Evolutionary conservation across 2,329 filamentous ascomycete species (phyloP).

Genomic region (Phyllosticta ampelicida): DNA sequence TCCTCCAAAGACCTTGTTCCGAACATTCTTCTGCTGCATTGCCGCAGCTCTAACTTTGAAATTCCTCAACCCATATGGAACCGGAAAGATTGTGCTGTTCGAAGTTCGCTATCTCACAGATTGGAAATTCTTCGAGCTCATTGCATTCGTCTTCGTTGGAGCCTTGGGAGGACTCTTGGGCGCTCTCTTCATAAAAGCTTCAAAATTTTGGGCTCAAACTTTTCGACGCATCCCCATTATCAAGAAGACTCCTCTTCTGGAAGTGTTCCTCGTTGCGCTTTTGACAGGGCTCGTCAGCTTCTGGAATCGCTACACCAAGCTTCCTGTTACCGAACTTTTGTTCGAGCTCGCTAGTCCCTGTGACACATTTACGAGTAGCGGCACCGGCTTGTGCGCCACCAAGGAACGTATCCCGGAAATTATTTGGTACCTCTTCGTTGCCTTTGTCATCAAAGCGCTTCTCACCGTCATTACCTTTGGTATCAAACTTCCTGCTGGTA

Average conservation of each 20-base stretch:
- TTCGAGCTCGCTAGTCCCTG: conserved; percentile 88
- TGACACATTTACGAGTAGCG: conserved; percentile 52
- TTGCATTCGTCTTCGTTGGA: conserved; percentile 75
- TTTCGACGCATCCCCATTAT: conserved; percentile 74
- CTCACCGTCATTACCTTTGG: conserved; percentile 88
- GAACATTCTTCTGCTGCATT: conserved; percentile 98
- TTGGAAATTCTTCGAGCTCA: conserved; percentile 89
- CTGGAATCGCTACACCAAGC: conserved; percentile 84
- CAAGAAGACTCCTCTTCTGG: conserved; percentile 73
- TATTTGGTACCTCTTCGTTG: conserved; percentile 58
- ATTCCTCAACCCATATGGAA: conserved; percentile 92
- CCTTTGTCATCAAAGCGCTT: conserved; percentile 81
- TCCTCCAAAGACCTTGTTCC: conserved; percentile 90
- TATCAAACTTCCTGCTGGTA: conserved; percentile 91
- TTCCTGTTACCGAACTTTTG: conserved; percentile 81
- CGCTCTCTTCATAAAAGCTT: conserved; percentile 94
- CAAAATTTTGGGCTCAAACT: conserved; percentile 74
- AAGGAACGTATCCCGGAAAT: conserved; percentile 69
- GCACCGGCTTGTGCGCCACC: conserved; percentile 69
- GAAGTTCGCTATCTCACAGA: conserved; percentile 83
- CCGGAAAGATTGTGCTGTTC: conserved; percentile 92
- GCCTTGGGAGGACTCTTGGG: conserved; percentile 74
- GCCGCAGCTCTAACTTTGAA: conserved; percentile 79
- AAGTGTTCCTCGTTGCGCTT: conserved; percentile 79
- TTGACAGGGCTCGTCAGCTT: conserved; percentile 78